Base-by-base conservation (phyloP, 2,329 filamentous ascomycete genomes). In the Ascochyta clinopodiicola region DNA sequence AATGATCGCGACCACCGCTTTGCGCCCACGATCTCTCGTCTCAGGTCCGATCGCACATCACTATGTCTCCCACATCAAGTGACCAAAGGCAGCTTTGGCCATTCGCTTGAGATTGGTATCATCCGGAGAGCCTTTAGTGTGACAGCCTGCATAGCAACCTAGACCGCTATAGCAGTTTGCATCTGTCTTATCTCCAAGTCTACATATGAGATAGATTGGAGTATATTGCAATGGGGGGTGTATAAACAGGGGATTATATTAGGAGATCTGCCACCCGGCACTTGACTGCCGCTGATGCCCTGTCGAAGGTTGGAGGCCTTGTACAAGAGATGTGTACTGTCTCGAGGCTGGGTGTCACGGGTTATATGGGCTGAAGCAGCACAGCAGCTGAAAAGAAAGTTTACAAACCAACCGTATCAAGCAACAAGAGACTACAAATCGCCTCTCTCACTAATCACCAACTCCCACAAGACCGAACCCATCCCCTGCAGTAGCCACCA, bases 21-120 rank as follows among this genome's bases (percentile, higher is more conserved):
- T 46, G 37, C 42, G 19, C 19, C 22, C 21, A 37, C 37, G 25
- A 51, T 51, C 43, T 47, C 31, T 42, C 29, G 38, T 56, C 52
- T 39, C 6, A 37, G 31, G 7, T 29, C 46, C 46, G 52, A 50
- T 43, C 32, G 27, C 37, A 36, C 24, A 40, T 45, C 15, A 47
- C 17, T 43, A 35, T 45, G 24, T 31, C 21, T 56, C 46, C 52
- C 52, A 35, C 32, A 37, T 32, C 22, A 40, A 19, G 6, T 25
- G 36, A 15, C 21, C 12, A 6, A 19, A 2, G 8, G n/a, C 42
- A 36, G 22, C 31, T 32, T 6, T 10, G 34, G 12, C 37, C 8
- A 43, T 13, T 35, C 35, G 17, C 12, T 13, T 43, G 32, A 9
- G 35, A 7, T 19, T 24, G 27, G 15, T 45, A 22, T 43, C 36